Evolutionary conservation across 148 eudicot genomes (phyloP).

Genomic region (Polygonum aviculare): DNA sequence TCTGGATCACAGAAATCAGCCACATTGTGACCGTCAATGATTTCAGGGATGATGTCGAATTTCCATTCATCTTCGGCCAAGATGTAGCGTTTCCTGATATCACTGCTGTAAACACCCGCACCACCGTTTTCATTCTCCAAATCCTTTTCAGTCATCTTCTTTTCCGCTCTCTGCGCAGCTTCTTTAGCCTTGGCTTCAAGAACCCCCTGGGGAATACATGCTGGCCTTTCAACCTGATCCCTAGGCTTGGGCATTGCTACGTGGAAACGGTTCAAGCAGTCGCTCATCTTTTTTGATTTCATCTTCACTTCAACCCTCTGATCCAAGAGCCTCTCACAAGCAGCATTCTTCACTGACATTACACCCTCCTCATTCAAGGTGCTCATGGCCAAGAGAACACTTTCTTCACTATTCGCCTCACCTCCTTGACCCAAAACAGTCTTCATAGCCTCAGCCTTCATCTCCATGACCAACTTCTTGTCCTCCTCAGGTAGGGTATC

Average conservation of each 20-base stretch:
- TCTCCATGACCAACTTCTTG: constrained; percentile 69
- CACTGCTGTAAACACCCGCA: constrained; percentile 92
- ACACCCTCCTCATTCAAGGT: constrained; percentile 85
- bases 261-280: constrained; percentile 86
- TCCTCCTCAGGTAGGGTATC: constrained; percentile 69
- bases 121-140: constrained; percentile 87
- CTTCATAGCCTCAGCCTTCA: constrained; percentile 80
- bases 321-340: constrained; percentile 80
- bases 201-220: constrained; percentile 73
- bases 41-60: constrained; percentile 78
- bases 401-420: constrained; percentile 53
- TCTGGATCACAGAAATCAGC: constrained; percentile 86
- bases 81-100: constrained; percentile 71
- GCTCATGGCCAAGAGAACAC: constrained; percentile 75
- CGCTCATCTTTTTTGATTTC: constrained; percentile 88
- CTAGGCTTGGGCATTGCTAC: constrained; percentile 86
- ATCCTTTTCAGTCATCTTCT: constrained; percentile 62
- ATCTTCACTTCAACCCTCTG: constrained; percentile 91
- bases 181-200: constrained; percentile 67
- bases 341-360: constrained; percentile 76
- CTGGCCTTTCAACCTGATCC: constrained; percentile 65
- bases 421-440: constrained; percentile 75
- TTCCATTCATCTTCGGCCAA: constrained; percentile 89
- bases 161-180: constrained; percentile 34
- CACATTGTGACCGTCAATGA: constrained; percentile 86